A percentile compares a stretch with the other conserved stretches of the same genome.
Conservation (phyloP, 2,329 filamentous ascomycete species). For the Aspergillus texensis region DNA sequence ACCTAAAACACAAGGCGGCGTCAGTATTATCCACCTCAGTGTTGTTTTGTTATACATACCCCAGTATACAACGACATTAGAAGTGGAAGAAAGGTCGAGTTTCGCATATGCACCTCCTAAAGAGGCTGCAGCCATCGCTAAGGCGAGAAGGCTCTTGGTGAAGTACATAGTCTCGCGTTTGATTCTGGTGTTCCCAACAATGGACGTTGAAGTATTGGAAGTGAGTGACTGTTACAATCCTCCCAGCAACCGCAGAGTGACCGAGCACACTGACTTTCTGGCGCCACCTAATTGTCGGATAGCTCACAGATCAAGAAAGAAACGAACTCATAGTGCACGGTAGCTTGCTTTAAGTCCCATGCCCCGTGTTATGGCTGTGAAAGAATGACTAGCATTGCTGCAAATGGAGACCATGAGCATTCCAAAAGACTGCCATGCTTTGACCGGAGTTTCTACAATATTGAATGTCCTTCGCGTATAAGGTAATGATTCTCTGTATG, state of each 20-base stretch:
- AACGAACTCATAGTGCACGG: background rate
- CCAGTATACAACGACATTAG: slow-evolving; percentile 69
- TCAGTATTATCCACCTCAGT: background rate
- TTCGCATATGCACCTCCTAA: slow-evolving; percentile 40
- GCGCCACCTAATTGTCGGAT: too few species aligned
- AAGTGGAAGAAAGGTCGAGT: slow-evolving; percentile 48
- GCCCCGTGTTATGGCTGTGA: background rate
- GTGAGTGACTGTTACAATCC: background rate
- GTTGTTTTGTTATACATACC: slow-evolving; percentile 35
- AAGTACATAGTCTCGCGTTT: slow-evolving; percentile 29
- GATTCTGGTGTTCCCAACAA: background rate
- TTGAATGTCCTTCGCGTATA: background rate
- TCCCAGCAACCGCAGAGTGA: background rate
- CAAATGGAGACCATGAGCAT: background rate
- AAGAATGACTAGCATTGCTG: slow-evolving; percentile 1
- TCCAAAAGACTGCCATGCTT: background rate
- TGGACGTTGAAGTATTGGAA: background rate
- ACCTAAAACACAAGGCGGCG: slow-evolving; percentile 35
- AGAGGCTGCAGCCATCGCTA: slow-evolving; percentile 32
- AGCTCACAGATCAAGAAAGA: background rate
- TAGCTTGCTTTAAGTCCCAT: background rate
- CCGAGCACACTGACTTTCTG: background rate
- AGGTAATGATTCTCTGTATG: background rate
- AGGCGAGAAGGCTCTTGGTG: slow-evolving; percentile 26
- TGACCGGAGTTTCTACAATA: background rate